A percentile compares a stretch with the other conserved stretches of the same genome.
phyloP scores from a whole-genome alignment of 2,329 filamentous ascomycete species.

The Zopfia rhizophila region DNA sequence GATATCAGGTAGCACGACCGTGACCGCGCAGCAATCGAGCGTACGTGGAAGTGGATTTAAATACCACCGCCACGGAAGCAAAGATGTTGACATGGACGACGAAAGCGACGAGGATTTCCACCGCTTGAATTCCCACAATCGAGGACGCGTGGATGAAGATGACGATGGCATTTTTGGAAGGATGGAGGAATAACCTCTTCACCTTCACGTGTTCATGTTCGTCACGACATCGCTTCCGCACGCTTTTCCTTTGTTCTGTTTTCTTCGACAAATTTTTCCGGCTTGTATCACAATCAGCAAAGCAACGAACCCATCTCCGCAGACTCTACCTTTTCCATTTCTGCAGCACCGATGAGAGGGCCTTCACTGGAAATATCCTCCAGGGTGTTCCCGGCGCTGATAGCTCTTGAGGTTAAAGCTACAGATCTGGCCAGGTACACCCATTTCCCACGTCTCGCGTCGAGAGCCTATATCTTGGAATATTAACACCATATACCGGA shows the following conservation, averaged over 20 bases:
- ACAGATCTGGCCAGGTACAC: constrained; percentile 26
- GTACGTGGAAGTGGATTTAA: constrained; percentile 72
- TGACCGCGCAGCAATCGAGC: constrained; percentile 68
- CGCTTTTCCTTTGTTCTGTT: constrained; percentile 10
- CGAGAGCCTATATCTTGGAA: constrained; percentile 42
- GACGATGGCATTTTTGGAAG: constrained; percentile 95
- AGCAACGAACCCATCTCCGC: constrained; percentile 52
- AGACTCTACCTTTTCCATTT: constrained; percentile 36
- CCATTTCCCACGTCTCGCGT: constrained; percentile 41
- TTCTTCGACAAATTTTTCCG: constrained; percentile 28
- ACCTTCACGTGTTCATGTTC: constrained; percentile 16
- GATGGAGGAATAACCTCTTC: constrained; percentile 77
- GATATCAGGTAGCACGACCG: constrained; percentile 67
- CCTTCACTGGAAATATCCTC: constrained; percentile 25
- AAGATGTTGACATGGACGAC: constrained; percentile 63
- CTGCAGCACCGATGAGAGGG: constrained; percentile 56
- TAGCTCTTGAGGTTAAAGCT: constrained; percentile 53
- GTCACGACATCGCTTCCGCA: constrained; percentile 6
- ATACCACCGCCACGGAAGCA: constrained; percentile 55
- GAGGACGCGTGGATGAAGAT: constrained; percentile 81
- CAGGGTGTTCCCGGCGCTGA: constrained; percentile 19
- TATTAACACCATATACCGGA: constrained; percentile 31
- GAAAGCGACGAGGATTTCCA: constrained; percentile 75
- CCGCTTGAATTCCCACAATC: constrained; percentile 50
- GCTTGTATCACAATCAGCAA: constrained; percentile 50